Evolutionary conservation across 2,329 filamentous ascomycete genomes (phyloP).

Genomic region (Calonectria pteridis): DNA sequence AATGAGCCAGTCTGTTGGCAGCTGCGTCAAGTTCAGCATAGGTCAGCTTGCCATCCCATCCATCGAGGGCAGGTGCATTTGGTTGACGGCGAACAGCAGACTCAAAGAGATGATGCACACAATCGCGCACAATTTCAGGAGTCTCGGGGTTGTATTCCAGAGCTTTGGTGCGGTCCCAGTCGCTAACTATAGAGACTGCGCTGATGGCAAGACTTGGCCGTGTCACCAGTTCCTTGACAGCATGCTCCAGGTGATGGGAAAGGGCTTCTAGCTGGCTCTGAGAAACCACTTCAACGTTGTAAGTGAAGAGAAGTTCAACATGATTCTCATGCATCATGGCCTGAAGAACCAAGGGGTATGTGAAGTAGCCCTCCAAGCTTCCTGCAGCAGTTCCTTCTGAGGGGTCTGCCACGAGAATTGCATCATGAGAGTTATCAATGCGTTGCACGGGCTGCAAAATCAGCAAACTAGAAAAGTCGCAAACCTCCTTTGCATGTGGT

Average conservation of each 20-base stretch:
- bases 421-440: neutral
- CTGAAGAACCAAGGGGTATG: neutral
- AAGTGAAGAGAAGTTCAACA: neutral
- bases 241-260: neutral
- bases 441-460: neutral
- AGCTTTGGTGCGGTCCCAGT: neutral
- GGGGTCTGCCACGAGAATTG: neutral
- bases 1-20: neutral
- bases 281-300: neutral
- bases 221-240: neutral
- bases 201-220: neutral
- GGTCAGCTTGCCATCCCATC: neutral
- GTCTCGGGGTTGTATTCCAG: neutral
- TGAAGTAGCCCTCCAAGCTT: neutral
- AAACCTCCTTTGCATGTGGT: neutral
- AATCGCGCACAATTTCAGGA: neutral
- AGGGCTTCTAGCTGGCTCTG: neutral
- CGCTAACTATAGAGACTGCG: neutral
- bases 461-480: conserved; percentile 1
- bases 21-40: neutral
- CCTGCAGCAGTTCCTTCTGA: neutral
- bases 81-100: neutral
- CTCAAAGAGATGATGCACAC: neutral
- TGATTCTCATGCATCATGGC: neutral
- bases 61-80: neutral